Conservation (phyloP, 352 stramenopile genomes). For the Pythium angustatum region DNA sequence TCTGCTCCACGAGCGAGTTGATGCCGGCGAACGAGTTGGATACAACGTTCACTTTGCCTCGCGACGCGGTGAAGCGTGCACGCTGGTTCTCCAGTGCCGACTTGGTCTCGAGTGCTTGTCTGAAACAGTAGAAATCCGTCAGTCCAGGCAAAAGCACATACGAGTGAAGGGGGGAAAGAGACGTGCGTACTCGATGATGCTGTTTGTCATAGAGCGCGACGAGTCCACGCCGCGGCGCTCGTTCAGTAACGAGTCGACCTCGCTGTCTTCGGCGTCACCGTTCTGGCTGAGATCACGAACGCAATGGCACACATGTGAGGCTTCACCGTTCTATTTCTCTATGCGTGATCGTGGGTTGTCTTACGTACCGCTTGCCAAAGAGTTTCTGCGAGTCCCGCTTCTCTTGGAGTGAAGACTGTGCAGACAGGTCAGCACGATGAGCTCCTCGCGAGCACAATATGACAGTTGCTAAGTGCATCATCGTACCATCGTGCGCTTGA, state of each 20-base stretch:
- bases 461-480: too few relatives aligned
- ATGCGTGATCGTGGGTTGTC: neutral
- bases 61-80: conserved; percentile 80
- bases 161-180: too few relatives aligned
- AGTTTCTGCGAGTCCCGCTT: conserved; percentile 83
- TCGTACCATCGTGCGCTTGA: conserved; percentile 84
- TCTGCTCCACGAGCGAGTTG: conserved; percentile 96
- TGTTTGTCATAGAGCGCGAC: conserved; percentile 78
- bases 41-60: conserved; percentile 82
- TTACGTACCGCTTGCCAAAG: conserved; percentile 69
- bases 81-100: conserved; percentile 91
- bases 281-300: conserved; percentile 37
- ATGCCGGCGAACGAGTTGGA: conserved; percentile 93
- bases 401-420: conserved; percentile 72
- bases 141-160: too few relatives aligned
- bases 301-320: neutral
- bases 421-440: neutral
- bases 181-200: conserved; percentile 75
- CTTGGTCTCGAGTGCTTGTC: conserved; percentile 84
- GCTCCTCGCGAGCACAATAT: too few relatives aligned
- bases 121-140: conserved; percentile 28
- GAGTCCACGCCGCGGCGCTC: conserved; percentile 80
- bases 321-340: neutral
- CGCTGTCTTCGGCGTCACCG: conserved; percentile 53
- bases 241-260: conserved; percentile 81